Percentiles rank a stretch among this genome's conserved stretches.
phyloP scores from a whole-genome alignment of 805 yeast species.

The Myxozyma monticola region DNA sequence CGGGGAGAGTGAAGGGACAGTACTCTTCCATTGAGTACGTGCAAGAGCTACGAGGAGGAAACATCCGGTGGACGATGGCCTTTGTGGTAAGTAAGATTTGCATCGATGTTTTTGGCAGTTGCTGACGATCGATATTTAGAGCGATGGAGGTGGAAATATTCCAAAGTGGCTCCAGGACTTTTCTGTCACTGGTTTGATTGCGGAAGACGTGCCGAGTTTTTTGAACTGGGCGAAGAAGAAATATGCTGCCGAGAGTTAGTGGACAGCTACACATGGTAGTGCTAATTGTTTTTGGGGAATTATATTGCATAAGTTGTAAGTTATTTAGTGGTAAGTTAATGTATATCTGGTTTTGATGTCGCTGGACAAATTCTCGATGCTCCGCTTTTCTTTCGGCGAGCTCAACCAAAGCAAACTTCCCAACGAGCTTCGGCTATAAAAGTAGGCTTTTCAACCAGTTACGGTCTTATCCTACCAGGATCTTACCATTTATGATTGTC shows the following conservation, averaged over 20 bases:
- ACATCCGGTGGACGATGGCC: conserved; percentile 44
- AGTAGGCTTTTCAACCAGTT: no score
- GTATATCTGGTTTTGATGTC: neutral
- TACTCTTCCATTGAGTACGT: conserved; percentile 43
- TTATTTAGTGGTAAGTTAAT: neutral
- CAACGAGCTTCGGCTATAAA: no score
- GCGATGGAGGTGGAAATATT: conserved; percentile 44
- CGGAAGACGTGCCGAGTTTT: conserved; percentile 42
- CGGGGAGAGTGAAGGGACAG: conserved; percentile 34
- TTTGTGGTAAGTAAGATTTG: no score
- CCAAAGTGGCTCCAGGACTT: conserved; percentile 43
- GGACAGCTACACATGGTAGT: no score
- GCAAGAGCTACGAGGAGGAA: conserved; percentile 24
- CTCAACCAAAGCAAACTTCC: no score
- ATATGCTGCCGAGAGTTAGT: conserved; percentile 9
- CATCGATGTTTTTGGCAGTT: no score
- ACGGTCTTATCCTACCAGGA: no score
- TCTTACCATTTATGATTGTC: no score
- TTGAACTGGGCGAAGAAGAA: conserved; percentile 35
- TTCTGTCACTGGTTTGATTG: conserved; percentile 37
- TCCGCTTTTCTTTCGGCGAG: no score
- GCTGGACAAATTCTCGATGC: no score
- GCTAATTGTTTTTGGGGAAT: neutral
- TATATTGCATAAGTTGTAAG: no score
- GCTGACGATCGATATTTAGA: no score